Evolutionary conservation across 2,329 filamentous ascomycete genomes (phyloP).

Genomic region (Xylariaceae sp.): DNA sequence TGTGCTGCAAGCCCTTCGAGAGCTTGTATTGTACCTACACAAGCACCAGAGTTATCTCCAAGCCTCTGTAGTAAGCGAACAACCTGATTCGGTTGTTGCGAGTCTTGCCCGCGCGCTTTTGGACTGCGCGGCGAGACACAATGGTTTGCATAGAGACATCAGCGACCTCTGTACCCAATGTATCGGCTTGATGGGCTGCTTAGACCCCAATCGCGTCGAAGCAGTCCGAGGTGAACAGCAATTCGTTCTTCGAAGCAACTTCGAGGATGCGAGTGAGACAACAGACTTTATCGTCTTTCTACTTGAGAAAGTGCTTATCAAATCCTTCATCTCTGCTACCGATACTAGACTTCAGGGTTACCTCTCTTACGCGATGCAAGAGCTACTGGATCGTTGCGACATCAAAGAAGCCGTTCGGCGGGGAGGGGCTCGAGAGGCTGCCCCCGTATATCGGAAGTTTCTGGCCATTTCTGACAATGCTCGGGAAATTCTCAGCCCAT

Average conservation of each 20-base stretch:
- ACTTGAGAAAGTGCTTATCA: slow-evolving; percentile 82
- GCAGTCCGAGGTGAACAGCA: slow-evolving; percentile 70
- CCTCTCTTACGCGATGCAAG: slow-evolving; percentile 91
- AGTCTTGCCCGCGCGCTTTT: slow-evolving; percentile 72
- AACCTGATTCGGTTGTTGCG: slow-evolving; percentile 71
- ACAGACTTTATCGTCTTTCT: slow-evolving; percentile 83
- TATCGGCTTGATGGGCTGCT: slow-evolving; percentile 81
- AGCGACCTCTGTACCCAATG: slow-evolving; percentile 72
- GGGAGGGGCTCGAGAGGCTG: slow-evolving; percentile 43
- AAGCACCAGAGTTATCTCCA: slow-evolving; percentile 74
- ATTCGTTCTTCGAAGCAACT: slow-evolving; percentile 86
- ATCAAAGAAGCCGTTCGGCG: slow-evolving; percentile 55
- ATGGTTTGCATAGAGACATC: slow-evolving; percentile 62
- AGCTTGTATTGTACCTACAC: slow-evolving; percentile 71
- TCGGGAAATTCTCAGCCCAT: slow-evolving; percentile 80
- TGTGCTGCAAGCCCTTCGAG: slow-evolving; percentile 73
- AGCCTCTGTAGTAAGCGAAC: slow-evolving; percentile 74
- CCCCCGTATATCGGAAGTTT: slow-evolving; percentile 70
- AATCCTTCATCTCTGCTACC: slow-evolving; percentile 84
- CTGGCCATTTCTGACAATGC: slow-evolving; percentile 69
- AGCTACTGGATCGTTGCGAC: slow-evolving; percentile 73
- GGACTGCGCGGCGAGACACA: slow-evolving; percentile 81
- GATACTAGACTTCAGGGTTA: slow-evolving; percentile 87
- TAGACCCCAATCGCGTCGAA: slow-evolving; percentile 89
- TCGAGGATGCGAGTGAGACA: slow-evolving; percentile 70